Evolutionary conservation across 257 asterid species (phyloP).

Genomic region (Gardenia jasminoides): DNA sequence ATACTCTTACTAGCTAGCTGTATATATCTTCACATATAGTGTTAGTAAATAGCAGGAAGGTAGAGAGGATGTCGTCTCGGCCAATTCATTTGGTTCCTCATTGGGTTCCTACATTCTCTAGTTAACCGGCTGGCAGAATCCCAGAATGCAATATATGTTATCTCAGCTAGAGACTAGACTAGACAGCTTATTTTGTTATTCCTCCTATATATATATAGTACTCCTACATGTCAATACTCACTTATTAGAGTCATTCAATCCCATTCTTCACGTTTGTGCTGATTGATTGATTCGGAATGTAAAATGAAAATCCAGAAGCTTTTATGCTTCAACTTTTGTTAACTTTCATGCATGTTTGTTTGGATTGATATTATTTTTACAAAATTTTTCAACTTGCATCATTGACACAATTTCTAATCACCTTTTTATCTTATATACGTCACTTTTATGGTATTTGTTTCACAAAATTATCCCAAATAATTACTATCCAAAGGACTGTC

Average conservation of each 20-base stretch:
- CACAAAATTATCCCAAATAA: no score
- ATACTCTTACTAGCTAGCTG: conserved; percentile 17
- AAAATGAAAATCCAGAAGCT: background rate
- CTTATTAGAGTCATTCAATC: conserved; percentile 25
- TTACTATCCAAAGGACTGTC: no score
- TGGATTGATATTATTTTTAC: no score
- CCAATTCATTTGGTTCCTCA: conserved; percentile 12
- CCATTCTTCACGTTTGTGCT: conserved; percentile 21
- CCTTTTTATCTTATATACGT: no score
- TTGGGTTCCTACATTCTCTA: conserved; percentile 27
- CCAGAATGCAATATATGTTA: background rate
- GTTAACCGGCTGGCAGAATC: conserved; percentile 31
- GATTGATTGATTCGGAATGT: conserved; percentile 22
- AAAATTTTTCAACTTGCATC: no score
- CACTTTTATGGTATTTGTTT: no score
- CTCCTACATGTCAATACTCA: conserved; percentile 26
- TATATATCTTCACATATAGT: conserved; percentile 42
- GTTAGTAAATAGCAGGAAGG: conserved; percentile 32
- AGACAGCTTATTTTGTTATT: conserved; percentile 18
- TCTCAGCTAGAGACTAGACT: conserved; percentile 17
- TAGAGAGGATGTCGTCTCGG: conserved; percentile 25
- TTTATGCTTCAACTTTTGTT: background rate
- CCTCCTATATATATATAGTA: conserved; percentile 17
- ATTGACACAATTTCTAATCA: no score
- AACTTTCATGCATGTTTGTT: no score